These are phyloP conservation scores for Septoria linicola DNA, from an alignment of 2,329 filamentous ascomycete species.

Conservation along the genomic window DNA sequence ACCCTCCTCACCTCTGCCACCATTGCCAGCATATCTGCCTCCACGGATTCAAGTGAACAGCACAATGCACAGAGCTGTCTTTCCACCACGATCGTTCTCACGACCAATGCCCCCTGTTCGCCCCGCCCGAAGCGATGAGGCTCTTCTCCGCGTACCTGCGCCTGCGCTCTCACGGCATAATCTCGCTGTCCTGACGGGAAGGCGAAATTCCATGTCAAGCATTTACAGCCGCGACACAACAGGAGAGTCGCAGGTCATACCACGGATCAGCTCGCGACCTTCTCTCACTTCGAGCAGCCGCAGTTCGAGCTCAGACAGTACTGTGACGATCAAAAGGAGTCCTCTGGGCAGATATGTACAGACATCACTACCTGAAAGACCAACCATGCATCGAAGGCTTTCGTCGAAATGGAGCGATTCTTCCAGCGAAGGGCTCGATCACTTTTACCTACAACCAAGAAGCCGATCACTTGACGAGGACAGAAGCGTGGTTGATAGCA, in stretches of 20 bases:
- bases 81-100: constrained; percentile 19
- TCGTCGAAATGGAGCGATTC: constrained; percentile 3
- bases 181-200: constrained; percentile 15
- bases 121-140: constrained; percentile 14
- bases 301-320: constrained; percentile 23
- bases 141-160: constrained; percentile 19
- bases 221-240: constrained; percentile 34
- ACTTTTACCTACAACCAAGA: background rate
- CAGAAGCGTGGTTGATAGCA: background rate
- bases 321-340: constrained; percentile 22
- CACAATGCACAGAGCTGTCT: constrained; percentile 18
- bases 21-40: constrained; percentile 31
- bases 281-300: constrained; percentile 7
- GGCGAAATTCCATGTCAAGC: constrained; percentile 31
- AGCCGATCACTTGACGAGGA: background rate
- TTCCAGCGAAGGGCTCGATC: background rate
- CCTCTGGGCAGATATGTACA: constrained; percentile 13
- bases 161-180: constrained; percentile 17
- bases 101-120: constrained; percentile 1
- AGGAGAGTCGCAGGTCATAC: constrained; percentile 22
- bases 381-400: background rate
- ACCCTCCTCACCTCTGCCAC: constrained; percentile 28
- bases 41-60: constrained; percentile 19
- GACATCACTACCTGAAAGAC: background rate
- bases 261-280: background rate